Conservation (phyloP, 2,329 filamentous ascomycete species). For the Leptographium flavum region DNA sequence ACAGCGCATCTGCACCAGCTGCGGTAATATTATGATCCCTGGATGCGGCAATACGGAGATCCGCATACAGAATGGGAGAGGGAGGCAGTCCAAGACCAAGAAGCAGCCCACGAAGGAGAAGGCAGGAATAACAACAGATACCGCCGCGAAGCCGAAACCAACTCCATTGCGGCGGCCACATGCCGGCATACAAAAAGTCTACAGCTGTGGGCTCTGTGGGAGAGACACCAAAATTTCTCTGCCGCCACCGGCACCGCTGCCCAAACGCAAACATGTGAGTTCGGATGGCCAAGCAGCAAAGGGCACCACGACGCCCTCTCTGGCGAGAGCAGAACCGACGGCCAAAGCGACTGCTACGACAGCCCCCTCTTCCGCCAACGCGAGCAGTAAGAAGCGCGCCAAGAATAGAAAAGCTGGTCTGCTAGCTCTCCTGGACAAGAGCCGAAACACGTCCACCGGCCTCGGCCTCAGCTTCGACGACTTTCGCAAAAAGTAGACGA, state of each 20-base stretch:
- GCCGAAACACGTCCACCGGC: no score
- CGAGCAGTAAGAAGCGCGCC: constrained; percentile 50
- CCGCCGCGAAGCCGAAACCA: background rate
- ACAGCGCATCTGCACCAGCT: constrained; percentile 42
- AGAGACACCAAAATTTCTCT: constrained; percentile 27
- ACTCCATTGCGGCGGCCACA: background rate
- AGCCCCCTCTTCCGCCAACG: constrained; percentile 26
- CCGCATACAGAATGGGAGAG: constrained; percentile 18
- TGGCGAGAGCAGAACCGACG: background rate
- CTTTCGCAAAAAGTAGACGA: constrained; percentile 29
- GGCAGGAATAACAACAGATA: constrained; percentile 1
- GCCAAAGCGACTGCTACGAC: background rate
- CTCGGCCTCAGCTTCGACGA: constrained; percentile 39
- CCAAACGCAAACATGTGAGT: constrained; percentile 1
- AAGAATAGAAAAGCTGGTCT: constrained; percentile 39
- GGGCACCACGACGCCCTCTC: background rate
- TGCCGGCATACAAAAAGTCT: constrained; percentile 21
- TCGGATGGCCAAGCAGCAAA: background rate
- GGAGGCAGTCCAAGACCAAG: no score
- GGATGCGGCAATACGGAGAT: constrained; percentile 28
- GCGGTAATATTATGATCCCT: constrained; percentile 44
- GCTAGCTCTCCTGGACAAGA: constrained; percentile 18
- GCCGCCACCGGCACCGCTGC: constrained; percentile 20
- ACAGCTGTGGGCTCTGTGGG: constrained; percentile 31
- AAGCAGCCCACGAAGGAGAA: constrained; percentile 17